Evolutionary conservation across 2,329 filamentous ascomycete genomes (phyloP).

Genomic region (Hymenotorrendiella dingleyae): DNA sequence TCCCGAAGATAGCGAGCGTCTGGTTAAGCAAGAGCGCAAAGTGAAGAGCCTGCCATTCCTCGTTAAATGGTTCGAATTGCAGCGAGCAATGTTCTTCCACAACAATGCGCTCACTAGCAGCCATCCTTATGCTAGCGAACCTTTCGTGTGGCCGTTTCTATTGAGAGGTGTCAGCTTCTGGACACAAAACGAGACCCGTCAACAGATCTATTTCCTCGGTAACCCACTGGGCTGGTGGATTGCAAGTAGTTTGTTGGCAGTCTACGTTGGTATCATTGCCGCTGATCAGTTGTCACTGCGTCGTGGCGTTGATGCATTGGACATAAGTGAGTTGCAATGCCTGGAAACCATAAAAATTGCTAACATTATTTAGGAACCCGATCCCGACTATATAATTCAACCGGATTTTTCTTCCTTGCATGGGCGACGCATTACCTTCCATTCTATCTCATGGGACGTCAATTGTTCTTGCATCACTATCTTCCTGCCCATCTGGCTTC

Average conservation of each 20-base stretch:
- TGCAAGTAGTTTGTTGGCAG: conserved; percentile 82
- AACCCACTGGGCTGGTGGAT: conserved; percentile 99
- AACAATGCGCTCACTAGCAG: conserved; percentile 97
- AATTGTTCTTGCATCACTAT: conserved; percentile 97
- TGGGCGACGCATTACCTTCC: conserved; percentile 98
- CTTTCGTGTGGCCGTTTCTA: conserved; percentile 97
- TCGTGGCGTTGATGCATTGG: conserved; percentile 86
- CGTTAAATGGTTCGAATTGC: conserved; percentile 91
- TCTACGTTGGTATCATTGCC: conserved; percentile 85
- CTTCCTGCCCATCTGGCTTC: conserved; percentile 91
- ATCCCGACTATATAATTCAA: conserved; percentile 94
- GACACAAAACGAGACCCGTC: conserved; percentile 89
- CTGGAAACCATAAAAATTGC: neutral
- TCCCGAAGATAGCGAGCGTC: conserved; percentile 60
- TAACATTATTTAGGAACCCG: conserved; percentile 59
- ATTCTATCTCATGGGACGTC: conserved; percentile 96
- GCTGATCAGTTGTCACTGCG: conserved; percentile 92
- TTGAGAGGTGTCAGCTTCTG: conserved; percentile 97
- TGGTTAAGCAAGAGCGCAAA: conserved; percentile 68
- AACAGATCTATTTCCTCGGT: conserved; percentile 98
- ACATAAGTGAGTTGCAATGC: conserved; percentile 70
- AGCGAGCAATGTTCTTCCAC: conserved; percentile 98
- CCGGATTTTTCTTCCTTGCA: conserved; percentile 96
- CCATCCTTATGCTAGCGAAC: conserved; percentile 91
- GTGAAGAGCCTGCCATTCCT: conserved; percentile 84